phyloP scores from a whole-genome alignment of 2,329 filamentous ascomycete species.

The Tolypocladium album region DNA sequence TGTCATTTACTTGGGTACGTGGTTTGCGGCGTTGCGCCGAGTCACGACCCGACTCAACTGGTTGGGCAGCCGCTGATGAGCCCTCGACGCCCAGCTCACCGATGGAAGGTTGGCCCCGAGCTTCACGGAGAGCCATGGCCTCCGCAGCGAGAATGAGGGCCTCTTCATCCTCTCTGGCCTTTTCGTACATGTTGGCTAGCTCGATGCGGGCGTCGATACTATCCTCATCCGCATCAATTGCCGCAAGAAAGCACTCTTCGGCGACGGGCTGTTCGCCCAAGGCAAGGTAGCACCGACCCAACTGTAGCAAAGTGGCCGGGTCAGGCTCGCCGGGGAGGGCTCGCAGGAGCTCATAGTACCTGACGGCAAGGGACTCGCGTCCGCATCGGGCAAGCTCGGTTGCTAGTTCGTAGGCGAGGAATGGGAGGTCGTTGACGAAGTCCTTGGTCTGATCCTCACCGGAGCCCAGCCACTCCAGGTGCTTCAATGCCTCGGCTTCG shows the following conservation, averaged over 20 bases:
- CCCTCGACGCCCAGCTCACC: not conserved
- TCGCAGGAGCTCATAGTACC: conserved; percentile 45
- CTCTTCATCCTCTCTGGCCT: conserved; percentile 59
- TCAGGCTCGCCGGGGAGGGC: conserved; percentile 37
- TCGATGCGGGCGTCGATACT: conserved; percentile 69
- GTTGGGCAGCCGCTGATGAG: not conserved
- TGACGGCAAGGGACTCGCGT: conserved; percentile 29
- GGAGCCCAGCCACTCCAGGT: conserved; percentile 62
- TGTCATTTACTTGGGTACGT: not conserved
- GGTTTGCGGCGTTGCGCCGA: not conserved
- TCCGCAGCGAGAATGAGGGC: conserved; percentile 70
- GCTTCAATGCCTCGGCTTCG: conserved; percentile 60
- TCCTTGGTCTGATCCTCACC: conserved; percentile 34
- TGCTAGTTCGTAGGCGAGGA: conserved; percentile 64
- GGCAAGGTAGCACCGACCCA: conserved; percentile 60
- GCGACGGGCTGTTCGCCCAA: conserved; percentile 56
- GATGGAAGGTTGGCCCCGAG: conserved; percentile 18
- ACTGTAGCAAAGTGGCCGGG: conserved; percentile 38
- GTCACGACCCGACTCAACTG: not conserved
- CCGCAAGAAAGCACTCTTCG: conserved; percentile 64
- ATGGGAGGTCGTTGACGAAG: conserved; percentile 55
- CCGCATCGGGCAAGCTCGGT: conserved; percentile 27
- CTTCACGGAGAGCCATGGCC: conserved; percentile 53
- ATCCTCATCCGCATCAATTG: conserved; percentile 60
- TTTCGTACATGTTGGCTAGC: conserved; percentile 77